phyloP scores from a whole-genome alignment of 495 filamentous ascomycete species.

The Penicillium turbatum region DNA sequence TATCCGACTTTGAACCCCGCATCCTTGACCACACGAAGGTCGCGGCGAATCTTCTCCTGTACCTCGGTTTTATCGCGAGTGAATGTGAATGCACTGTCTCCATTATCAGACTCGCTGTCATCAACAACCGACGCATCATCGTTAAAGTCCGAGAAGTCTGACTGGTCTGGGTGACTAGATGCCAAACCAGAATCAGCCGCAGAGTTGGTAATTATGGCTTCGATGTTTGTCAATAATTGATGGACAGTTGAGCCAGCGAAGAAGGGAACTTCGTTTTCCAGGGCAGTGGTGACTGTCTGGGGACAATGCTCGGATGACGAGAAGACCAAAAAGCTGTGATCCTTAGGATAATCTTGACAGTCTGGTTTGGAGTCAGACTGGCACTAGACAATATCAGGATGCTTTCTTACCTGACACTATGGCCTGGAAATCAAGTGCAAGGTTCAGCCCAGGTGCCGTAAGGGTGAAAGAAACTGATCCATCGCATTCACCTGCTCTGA shows the following conservation, averaged over 20 bases:
- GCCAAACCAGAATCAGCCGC: constrained; percentile 12
- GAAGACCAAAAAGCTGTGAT: constrained; percentile 58
- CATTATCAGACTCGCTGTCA: constrained; percentile 31
- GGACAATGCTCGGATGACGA: constrained; percentile 50
- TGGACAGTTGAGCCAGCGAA: constrained; percentile 28
- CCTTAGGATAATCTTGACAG: constrained; percentile 59
- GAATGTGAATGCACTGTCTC: constrained; percentile 31
- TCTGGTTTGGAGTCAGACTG: constrained; percentile 36
- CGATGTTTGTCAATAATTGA: constrained; percentile 36
- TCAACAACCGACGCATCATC: constrained; percentile 15
- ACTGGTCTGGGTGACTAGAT: constrained; percentile 5
- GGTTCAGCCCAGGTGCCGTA: constrained; percentile 15
- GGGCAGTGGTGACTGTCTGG: constrained; percentile 37
- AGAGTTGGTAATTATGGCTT: constrained; percentile 34
- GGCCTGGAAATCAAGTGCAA: constrained; percentile 46
- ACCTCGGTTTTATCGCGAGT: constrained; percentile 19
- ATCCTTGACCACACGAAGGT: constrained; percentile 56
- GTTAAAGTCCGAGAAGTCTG: not conserved
- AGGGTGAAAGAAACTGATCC: constrained; percentile 59
- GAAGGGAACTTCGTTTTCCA: constrained; percentile 34
- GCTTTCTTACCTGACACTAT: constrained; percentile 47
- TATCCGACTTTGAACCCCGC: constrained; percentile 76
- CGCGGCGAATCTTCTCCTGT: constrained; percentile 47
- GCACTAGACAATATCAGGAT: constrained; percentile 16
- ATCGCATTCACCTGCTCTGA: constrained; percentile 57